Conservation (phyloP, 306 rosid genomes). For the Castanea sativa region DNA sequence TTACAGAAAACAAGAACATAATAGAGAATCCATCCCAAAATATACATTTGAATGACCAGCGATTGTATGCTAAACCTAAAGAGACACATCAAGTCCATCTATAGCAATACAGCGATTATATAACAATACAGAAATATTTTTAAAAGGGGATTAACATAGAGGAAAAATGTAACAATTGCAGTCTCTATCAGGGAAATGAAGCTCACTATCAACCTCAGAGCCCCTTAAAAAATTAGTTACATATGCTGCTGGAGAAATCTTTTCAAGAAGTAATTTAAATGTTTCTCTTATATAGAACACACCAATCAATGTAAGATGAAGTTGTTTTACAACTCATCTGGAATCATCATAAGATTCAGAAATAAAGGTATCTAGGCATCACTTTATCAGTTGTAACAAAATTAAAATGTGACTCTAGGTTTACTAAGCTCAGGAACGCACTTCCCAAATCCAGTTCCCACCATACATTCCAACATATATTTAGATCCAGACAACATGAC, state of each 20-base stretch:
- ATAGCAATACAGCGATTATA: too few species aligned
- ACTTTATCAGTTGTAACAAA: neutral
- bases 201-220: neutral
- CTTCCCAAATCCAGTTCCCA: neutral
- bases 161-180: neutral
- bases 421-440: neutral
- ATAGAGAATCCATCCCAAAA: neutral
- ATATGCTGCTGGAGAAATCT: too few species aligned
- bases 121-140: neutral
- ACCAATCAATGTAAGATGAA: too few species aligned
- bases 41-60: neutral
- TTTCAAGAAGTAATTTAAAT: too few species aligned
- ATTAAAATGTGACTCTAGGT: neutral
- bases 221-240: neutral
- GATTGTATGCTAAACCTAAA: neutral
- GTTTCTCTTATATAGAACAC: too few species aligned
- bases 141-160: neutral
- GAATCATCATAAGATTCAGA: too few species aligned
- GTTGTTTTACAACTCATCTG: too few species aligned
- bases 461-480: too few species aligned
- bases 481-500: neutral
- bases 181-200: neutral
- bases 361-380: neutral
- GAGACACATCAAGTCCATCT: conserved; percentile 6
- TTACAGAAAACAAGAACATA: neutral